phyloP scores from a whole-genome alignment of 2,329 filamentous ascomycete species.

The Aspergillus sp. region DNA sequence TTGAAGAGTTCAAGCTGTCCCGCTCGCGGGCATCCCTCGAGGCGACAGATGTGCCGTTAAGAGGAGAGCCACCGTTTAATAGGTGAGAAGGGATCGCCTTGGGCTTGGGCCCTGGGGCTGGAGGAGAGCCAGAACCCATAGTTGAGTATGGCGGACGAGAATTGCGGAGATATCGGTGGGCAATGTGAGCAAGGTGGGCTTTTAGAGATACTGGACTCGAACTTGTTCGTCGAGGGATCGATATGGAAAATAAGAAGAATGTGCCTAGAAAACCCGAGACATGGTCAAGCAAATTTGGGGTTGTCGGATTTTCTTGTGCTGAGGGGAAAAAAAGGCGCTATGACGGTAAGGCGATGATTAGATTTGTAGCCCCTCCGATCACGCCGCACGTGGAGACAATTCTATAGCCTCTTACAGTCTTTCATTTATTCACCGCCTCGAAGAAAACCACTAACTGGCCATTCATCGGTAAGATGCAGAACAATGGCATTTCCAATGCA shows the following conservation, averaged over 20 bases:
- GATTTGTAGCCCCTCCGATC: slow-evolving; percentile 2
- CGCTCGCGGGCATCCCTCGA: slow-evolving; percentile 55
- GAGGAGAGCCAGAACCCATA: slow-evolving; percentile 48
- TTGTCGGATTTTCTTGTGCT: slow-evolving; percentile 2
- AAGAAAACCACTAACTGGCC: not conserved
- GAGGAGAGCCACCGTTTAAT: slow-evolving; percentile 55
- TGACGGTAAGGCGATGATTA: slow-evolving; percentile 4
- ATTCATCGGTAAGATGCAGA: not conserved
- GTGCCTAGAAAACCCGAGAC: not conserved
- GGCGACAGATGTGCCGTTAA: slow-evolving; percentile 45
- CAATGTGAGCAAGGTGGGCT: not conserved
- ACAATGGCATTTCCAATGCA: not conserved
- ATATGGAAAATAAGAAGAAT: not conserved
- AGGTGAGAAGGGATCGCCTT: slow-evolving; percentile 58
- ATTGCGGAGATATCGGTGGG: not conserved
- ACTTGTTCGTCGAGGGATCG: not conserved
- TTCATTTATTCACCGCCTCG: slow-evolving; percentile 2
- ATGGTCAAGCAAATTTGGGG: not conserved
- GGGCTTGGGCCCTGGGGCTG: slow-evolving; percentile 47
- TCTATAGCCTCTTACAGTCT: not conserved
- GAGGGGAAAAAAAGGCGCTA: slow-evolving; percentile 4
- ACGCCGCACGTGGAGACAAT: not conserved
- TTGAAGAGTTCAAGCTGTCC: slow-evolving; percentile 59
- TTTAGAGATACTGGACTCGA: not conserved
- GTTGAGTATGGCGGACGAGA: slow-evolving; percentile 26